Conservation (phyloP, 139 green algal genomes). For the Volvox africanus region DNA sequence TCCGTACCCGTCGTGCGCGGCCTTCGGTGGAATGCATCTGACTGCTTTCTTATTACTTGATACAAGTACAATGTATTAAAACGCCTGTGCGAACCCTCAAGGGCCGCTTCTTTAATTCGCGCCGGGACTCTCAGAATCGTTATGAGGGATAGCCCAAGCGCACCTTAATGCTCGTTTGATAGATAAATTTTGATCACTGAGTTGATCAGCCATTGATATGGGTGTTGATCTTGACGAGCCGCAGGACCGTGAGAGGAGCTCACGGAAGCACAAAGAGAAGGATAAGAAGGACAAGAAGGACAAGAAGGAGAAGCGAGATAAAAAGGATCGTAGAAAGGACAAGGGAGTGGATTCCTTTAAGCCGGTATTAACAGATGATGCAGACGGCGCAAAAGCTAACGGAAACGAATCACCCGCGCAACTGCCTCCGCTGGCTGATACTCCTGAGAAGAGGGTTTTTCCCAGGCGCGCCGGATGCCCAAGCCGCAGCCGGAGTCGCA, state of each 20-base stretch:
- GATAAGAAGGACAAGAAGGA: slow-evolving; percentile 30
- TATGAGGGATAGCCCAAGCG: too few species aligned
- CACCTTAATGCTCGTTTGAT: too few species aligned
- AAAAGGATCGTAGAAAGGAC: slow-evolving; percentile 24
- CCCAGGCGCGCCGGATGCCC: not conserved
- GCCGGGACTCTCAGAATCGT: too few species aligned
- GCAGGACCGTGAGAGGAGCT: not conserved
- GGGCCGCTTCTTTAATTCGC: too few species aligned
- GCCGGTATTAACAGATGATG: not conserved
- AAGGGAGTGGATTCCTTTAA: not conserved
- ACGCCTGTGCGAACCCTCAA: too few species aligned
- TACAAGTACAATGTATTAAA: too few species aligned
- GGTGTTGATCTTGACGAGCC: not conserved
- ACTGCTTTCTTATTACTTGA: too few species aligned
- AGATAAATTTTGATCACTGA: too few species aligned
- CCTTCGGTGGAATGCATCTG: too few species aligned
- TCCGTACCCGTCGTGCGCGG: too few species aligned
- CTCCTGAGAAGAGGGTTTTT: not conserved
- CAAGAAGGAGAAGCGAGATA: slow-evolving; percentile 21
- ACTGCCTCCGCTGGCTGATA: not conserved
- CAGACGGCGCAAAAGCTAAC: not conserved
- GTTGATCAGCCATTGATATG: not conserved
- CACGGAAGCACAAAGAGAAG: slow-evolving; percentile 7
- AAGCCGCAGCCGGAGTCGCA: slow-evolving; percentile 3
- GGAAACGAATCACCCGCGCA: not conserved